Base-by-base conservation (phyloP, 2,329 filamentous ascomycete species). In the Lecanicillium sp. region DNA sequence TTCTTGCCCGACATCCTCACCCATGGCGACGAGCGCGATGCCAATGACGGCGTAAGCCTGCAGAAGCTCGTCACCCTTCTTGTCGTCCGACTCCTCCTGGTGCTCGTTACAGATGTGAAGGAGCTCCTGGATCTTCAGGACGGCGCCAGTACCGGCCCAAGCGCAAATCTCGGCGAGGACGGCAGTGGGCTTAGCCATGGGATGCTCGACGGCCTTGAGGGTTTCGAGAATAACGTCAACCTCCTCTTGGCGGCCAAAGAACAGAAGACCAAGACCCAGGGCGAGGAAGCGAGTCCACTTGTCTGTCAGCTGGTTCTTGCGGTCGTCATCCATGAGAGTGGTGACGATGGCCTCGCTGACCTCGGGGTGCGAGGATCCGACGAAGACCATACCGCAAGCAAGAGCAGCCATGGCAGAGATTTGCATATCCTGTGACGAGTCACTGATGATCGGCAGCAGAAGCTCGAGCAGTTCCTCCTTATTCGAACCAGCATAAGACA, bases 241-340 rank as follows among this genome's bases (percentile, higher is more conserved):
- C 66, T 97, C 91, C 67, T 98, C 93, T 68, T 98, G 93, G 55
- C 89, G 85, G 32, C 93, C 93, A 59, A 98, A 97, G 78, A 90
- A 98, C 23, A 98, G 76, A 21, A 98, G 78, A 2, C 91, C 93
- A 53, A 98, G 78, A 55, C 93, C 93, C 35, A 98, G 83, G 17
- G 88, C 90, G 72, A 98, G 86, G 72, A 98, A 98, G 15, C 93
- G 84, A 26, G 90, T 93, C 93, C 93, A 98, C 70, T 97, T 98
- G 70, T 97, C 89, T 57, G 94, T 96, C 52, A 98, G 74, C 65
- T 95, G 90, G 60, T 80, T 84, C 69, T 86, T 86, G 49, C 90
- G 83, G 51, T 97, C 91, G 50, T 97, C 91, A 56, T 98, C 93
- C 67, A 98, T 81, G 57, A 98, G 75, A 1, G 91, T 95, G 48